Evolutionary conservation across 2,329 filamentous ascomycete genomes (phyloP).

Genomic region (Thielaviopsis ethacetica): DNA sequence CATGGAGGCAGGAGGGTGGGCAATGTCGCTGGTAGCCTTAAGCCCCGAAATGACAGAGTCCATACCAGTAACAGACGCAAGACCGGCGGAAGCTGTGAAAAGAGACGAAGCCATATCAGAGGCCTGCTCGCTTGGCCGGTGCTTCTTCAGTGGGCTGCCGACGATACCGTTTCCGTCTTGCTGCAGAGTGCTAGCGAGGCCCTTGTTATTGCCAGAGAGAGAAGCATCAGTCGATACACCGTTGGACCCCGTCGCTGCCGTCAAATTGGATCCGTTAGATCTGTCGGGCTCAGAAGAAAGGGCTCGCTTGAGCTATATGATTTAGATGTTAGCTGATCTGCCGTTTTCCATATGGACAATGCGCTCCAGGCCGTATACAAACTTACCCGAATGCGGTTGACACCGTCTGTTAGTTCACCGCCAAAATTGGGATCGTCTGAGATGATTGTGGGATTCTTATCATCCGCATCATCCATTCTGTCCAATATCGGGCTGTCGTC

Average conservation of each 20-base stretch:
- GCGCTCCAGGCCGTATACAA: not conserved
- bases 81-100: slow-evolving; percentile 9
- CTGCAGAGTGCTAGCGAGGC: slow-evolving; percentile 6
- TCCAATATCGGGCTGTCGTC: slow-evolving; percentile 47
- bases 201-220: slow-evolving; percentile 10
- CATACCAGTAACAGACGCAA: slow-evolving; percentile 11
- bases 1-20: slow-evolving; percentile 3
- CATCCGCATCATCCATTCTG: slow-evolving; percentile 49
- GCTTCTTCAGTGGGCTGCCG: slow-evolving; percentile 62
- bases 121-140: slow-evolving; percentile 37
- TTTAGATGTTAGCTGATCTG: not conserved
- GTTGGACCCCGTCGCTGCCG: slow-evolving; percentile 24
- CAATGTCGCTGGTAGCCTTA: slow-evolving; percentile 4
- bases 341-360: not conserved
- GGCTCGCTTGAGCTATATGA: slow-evolving; percentile 55
- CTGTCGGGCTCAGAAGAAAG: slow-evolving; percentile 54
- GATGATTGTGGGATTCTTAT: slow-evolving; percentile 42
- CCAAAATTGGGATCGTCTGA: slow-evolving; percentile 58
- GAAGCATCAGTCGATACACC: slow-evolving; percentile 7
- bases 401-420: slow-evolving; percentile 63
- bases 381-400: slow-evolving; percentile 65
- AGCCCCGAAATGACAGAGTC: slow-evolving; percentile 5
- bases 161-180: slow-evolving; percentile 20
- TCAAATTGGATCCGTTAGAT: slow-evolving; percentile 17
- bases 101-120: slow-evolving; percentile 9